Percentiles rank a stretch among this genome's conserved stretches.
Conservation (phyloP, 345 rosid genomes). For the Arabis alpina region DNA sequence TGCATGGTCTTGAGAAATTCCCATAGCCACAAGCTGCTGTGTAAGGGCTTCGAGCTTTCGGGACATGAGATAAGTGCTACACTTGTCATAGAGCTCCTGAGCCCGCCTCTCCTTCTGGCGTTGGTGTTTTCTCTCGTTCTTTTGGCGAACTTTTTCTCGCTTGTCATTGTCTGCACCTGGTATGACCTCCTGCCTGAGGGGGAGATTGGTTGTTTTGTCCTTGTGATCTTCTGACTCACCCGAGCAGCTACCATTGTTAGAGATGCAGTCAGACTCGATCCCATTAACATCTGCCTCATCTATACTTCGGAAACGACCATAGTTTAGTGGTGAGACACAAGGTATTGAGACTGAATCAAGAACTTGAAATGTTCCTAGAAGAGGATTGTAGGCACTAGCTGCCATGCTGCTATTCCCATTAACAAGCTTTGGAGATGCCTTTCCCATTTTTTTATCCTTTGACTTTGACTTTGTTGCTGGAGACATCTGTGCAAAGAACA, state of each 20-base stretch:
- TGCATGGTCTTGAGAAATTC: constrained; percentile 80
- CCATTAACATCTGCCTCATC: constrained; percentile 76
- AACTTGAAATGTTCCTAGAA: constrained; percentile 66
- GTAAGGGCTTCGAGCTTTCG: constrained; percentile 83
- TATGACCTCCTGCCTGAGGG: constrained; percentile 58
- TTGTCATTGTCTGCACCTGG: constrained; percentile 83
- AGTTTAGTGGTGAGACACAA: constrained; percentile 46
- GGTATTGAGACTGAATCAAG: constrained; percentile 56
- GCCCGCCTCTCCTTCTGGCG: constrained; percentile 93
- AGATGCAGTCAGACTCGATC: constrained; percentile 74
- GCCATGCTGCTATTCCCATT: constrained; percentile 55
- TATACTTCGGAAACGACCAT: constrained; percentile 71
- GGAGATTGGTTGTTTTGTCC: constrained; percentile 55
- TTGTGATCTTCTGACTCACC: constrained; percentile 96
- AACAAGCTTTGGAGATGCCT: constrained; percentile 53
- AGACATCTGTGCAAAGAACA: constrained; percentile 58
- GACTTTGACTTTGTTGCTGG: constrained; percentile 65
- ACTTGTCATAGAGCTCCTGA: constrained; percentile 81
- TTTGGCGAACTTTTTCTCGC: constrained; percentile 84
- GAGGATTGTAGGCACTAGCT: constrained; percentile 73
- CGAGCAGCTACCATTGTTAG: constrained; percentile 90
- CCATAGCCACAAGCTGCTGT: constrained; percentile 88
- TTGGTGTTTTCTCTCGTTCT: constrained; percentile 91
- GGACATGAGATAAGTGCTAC: constrained; percentile 81
- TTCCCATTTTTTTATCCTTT: constrained; percentile 64